Conservation (phyloP, 331 rosid species). For the Cydonia oblonga region DNA sequence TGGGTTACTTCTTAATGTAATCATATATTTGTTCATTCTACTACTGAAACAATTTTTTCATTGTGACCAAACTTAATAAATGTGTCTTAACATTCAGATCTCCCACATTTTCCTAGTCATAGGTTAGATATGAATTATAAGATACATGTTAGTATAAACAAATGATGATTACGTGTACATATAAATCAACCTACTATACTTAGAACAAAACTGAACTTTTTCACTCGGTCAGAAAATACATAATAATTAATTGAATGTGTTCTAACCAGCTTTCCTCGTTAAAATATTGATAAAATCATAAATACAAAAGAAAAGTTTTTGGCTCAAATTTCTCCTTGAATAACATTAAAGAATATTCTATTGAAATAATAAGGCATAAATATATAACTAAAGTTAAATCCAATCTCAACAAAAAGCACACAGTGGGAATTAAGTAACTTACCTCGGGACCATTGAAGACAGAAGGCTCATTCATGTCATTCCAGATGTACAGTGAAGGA, state of each 20-base stretch:
- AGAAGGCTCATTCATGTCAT: conserved; percentile 97
- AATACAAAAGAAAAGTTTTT: not conserved
- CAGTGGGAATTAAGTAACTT: conserved; percentile 12
- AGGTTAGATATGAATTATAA: not conserved
- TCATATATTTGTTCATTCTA: not conserved
- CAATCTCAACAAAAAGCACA: not conserved
- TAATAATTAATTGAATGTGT: not conserved
- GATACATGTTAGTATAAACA: not conserved
- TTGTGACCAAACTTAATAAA: not conserved
- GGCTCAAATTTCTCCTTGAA: not conserved
- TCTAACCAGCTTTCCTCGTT: not conserved
- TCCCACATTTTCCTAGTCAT: not conserved
- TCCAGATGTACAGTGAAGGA: conserved; percentile 87
- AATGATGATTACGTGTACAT: not conserved
- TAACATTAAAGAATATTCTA: not conserved
- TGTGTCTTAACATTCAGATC: not conserved
- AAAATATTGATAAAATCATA: not conserved
- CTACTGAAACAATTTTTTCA: not conserved
- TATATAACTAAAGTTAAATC: not conserved
- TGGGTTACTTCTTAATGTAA: not conserved
- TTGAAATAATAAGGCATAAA: not conserved
- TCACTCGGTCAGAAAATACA: not conserved
- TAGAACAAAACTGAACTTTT: not conserved
- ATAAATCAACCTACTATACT: not conserved
- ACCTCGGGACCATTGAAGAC: conserved; percentile 99